Evolutionary conservation across 331 rosid species (phyloP).

Genomic region (Phaseolus coccineus): DNA sequence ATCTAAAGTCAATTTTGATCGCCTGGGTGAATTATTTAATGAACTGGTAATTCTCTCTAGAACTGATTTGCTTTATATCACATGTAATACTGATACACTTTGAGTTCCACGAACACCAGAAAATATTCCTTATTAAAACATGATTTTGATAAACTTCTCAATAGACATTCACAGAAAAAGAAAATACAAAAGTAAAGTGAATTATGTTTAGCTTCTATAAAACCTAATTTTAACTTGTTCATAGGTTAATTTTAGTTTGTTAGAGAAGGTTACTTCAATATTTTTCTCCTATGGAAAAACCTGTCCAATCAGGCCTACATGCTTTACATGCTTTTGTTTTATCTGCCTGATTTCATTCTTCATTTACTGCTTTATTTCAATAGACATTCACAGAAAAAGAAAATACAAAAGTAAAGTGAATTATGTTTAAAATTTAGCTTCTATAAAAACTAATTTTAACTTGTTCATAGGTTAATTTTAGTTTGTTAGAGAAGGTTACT

Average conservation of each 20-base stretch:
- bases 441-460: background rate
- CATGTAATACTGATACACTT: background rate
- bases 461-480: background rate
- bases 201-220: background rate
- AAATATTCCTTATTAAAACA: background rate
- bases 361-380: background rate
- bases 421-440: no score
- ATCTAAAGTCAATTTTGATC: constrained; percentile 63
- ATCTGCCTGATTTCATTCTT: background rate
- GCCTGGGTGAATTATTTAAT: constrained; percentile 54
- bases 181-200: background rate
- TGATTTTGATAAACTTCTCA: background rate
- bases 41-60: constrained; percentile 52
- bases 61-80: constrained; percentile 11
- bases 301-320: background rate
- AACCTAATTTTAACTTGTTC: background rate
- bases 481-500: background rate
- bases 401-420: no score
- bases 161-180: background rate
- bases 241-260: background rate
- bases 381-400: no score
- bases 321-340: background rate
- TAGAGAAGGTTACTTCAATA: background rate
- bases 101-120: background rate
- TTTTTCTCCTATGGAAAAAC: background rate